Conservation (phyloP, 2,329 filamentous ascomycete genomes). For the Epichloe uncinata region DNA sequence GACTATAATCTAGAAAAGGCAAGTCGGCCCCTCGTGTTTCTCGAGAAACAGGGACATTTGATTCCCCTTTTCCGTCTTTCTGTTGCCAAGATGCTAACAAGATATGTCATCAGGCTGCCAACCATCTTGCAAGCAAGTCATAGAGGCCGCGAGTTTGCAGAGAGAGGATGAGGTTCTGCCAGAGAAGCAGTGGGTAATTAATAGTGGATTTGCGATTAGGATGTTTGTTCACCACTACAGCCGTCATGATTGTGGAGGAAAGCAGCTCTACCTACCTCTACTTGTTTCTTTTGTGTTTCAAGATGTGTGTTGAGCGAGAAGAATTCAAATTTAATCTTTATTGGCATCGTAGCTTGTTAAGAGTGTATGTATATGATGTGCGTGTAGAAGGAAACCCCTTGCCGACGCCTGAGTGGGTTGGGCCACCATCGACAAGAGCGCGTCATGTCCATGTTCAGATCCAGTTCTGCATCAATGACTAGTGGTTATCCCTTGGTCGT, state of each 20-base stretch:
- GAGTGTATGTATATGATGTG: too few relatives aligned
- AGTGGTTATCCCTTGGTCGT: fast-evolving
- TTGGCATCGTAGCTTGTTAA: too few relatives aligned
- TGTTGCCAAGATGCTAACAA: slow-evolving; percentile 8
- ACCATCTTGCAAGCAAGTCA: slow-evolving; percentile 42
- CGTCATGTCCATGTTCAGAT: too few relatives aligned
- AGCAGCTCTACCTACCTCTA: not conserved
- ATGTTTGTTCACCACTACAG: not conserved
- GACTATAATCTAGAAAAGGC: slow-evolving; percentile 96
- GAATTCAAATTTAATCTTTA: too few relatives aligned
- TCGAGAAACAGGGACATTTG: not conserved
- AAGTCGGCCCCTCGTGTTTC: too few relatives aligned
- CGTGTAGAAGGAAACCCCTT: too few relatives aligned
- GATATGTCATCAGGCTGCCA: slow-evolving; percentile 30
- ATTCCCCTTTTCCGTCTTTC: not conserved
- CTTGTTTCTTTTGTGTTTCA: not conserved
- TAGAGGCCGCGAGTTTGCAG: slow-evolving; percentile 14
- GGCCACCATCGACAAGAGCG: too few relatives aligned
- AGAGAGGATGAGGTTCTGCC: not conserved
- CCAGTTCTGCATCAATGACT: too few relatives aligned
- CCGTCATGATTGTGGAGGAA: not conserved
- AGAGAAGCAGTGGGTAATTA: not conserved
- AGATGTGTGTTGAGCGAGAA: not conserved
- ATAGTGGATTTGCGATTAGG: not conserved
- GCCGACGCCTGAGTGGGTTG: too few relatives aligned